Base-by-base conservation (phyloP, 169 alveolate genomes). In the Plasmodium yoelii region DNA sequence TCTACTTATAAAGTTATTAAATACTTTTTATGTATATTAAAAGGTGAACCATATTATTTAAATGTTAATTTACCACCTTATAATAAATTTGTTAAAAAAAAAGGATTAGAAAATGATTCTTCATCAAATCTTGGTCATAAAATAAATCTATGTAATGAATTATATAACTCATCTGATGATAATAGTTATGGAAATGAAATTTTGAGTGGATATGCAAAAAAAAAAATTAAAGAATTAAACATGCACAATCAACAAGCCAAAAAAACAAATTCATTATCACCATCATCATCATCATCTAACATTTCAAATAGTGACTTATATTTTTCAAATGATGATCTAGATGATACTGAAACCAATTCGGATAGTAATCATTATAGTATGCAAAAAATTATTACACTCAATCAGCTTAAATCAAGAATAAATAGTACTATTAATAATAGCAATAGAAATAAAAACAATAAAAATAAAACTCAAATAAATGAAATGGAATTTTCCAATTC, bases 1-100 rank as follows among this genome's bases (percentile, higher is more conserved):
- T 67, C 84, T 42, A 82, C 90, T 10, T 82, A 82, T 59, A 82
- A 82, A 67, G 82, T 82, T 12, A 82, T 82, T 39, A 82, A 67
- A 82, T 82, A 82, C 18, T 65, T 82, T 82, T 70, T 67, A 49
- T 26, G 55, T 15, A 57, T 82, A 24, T 71, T 82, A 51, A 82
- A 56, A n/a, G 82, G 82, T 47, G 90, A 65, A n/a, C 90, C 90
- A 13, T 82, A 53, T 24, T 64, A 65, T 70, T 60, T 82, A 42
- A 56, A 82, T 82, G 28, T 67, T 13, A 68, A 82, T 55, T 12
- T 82, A 7, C 90, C 90, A 34, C 77, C 82, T 8, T 67, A 51
- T 15, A 82, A 82, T 28, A 18, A 24, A 10, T 67, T 82, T 53
- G 22, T 82, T 15, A 82, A 65, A 65, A 82, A 67, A 22, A 55